Conservation (phyloP, 495 filamentous ascomycete species). For the Bacidia gigantensis region DNA sequence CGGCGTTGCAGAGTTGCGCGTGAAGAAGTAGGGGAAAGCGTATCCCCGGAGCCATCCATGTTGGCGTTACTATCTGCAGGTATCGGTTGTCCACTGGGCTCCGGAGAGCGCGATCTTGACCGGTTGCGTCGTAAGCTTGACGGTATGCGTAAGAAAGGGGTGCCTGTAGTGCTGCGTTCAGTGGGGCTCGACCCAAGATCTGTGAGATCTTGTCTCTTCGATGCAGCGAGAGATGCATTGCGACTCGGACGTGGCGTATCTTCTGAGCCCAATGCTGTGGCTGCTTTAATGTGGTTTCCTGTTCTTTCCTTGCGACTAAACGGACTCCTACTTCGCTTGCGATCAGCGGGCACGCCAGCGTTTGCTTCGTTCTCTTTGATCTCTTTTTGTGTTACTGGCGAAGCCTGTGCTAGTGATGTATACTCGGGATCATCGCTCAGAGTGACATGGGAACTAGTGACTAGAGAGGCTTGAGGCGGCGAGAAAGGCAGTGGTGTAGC, state of each 20-base stretch:
- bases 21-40: background rate
- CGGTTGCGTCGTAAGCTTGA: slow-evolving; percentile 12
- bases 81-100: background rate
- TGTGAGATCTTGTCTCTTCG: background rate
- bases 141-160: slow-evolving; percentile 26
- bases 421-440: slow-evolving; percentile 16
- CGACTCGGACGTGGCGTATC: background rate
- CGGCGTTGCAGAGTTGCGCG: background rate
- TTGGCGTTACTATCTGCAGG: background rate
- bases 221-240: slow-evolving; percentile 1
- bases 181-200: slow-evolving; percentile 16
- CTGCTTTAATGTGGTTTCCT: slow-evolving; percentile 4
- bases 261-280: background rate
- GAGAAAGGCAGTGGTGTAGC: too few relatives aligned
- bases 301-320: slow-evolving; percentile 12
- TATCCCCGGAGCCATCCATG: background rate
- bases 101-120: slow-evolving; percentile 12
- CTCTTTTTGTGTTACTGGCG: slow-evolving; percentile 15
- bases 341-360: background rate
- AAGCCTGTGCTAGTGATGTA: slow-evolving; percentile 12
- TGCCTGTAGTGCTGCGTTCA: slow-evolving; percentile 25
- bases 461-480: background rate
- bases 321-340: slow-evolving; percentile 11
- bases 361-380: slow-evolving; percentile 9
- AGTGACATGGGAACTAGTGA: slow-evolving; percentile 8